Base-by-base conservation (phyloP, 257 asterid species). In the Anisodus tanguticus region DNA sequence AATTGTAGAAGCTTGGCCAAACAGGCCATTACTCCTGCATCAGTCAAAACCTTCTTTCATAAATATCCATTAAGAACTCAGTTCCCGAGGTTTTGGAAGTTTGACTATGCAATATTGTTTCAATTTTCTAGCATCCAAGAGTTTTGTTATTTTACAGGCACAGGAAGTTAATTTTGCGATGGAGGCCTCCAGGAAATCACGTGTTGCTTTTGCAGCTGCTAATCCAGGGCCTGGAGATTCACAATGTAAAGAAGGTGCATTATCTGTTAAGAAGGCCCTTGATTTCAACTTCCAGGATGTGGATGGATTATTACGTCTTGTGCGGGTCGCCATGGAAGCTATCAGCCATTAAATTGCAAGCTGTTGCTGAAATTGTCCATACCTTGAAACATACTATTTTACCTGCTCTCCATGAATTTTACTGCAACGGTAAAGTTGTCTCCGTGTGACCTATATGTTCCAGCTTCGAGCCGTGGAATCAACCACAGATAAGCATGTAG, bases 121-220 rank as follows among this genome's bases (percentile, higher is more conserved):
- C 12, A 76, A 12, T 51, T 51, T 26, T 51, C 62, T 26, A 53
- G 35, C 47, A 26, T 51, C 53, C 37, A 13, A 26, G 41, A 77
- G 82, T 26, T 26, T 77, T 77, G 64, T 31, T 77, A 77, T 77
- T 87, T 82, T 87, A 64, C 85, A 96, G 99, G 97, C 98, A 55
- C 97, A 92, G 83, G 97, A 93, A 84, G 97, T 92, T 85, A 91
- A 74, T 84, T 85, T 87, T 84, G 98, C 99, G 31, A 94, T 96
- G 99, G 99, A 96, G 86, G 98, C 98, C 85, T 92, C 99, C 47
- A 91, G 93, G 90, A 96, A 92, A 93, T 93, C 98, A 35, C 90
- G 97, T 85, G 85, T 70, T 58, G 95, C 98, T 78, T 93, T 91
- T 69, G 82, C 94, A 41, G 93, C 96, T 79, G 95, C 93, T 87